Conservation (phyloP, 1,139 yeast species). For the Pichia terricola region DNA sequence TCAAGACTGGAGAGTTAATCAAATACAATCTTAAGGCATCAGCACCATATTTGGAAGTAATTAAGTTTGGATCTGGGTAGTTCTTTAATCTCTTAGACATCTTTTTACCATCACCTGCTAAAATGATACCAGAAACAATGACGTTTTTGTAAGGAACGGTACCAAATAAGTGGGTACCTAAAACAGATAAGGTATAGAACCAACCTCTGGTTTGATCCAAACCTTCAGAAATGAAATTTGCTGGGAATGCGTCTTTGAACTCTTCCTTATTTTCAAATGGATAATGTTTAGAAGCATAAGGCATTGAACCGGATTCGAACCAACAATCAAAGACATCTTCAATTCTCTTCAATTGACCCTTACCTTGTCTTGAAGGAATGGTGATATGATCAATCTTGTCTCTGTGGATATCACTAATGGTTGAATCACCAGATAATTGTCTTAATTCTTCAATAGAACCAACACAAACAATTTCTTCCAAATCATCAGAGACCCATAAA, state of each 20-base stretch:
- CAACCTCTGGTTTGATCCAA: conserved; percentile 99
- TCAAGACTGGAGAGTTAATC: conserved; percentile 93
- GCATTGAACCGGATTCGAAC: conserved; percentile 99
- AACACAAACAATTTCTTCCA: conserved; percentile 83
- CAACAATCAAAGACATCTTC: conserved; percentile 99
- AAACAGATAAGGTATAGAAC: conserved; percentile 93
- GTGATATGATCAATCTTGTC: conserved; percentile 85
- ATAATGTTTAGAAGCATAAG: conserved; percentile 92
- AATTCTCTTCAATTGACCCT: conserved; percentile 77
- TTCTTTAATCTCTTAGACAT: conserved; percentile 98
- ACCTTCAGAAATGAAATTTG: conserved; percentile 97
- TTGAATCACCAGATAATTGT: conserved; percentile 69
- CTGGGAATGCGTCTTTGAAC: conserved; percentile 77
- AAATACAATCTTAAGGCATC: conserved; percentile 93
- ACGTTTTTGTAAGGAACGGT: conserved; percentile 92
- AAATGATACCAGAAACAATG: conserved; percentile 91
- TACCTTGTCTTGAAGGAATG: conserved; percentile 88
- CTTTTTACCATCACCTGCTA: conserved; percentile 97
- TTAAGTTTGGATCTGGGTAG: conserved; percentile 86
- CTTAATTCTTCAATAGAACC: conserved; percentile 84
- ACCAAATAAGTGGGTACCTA: conserved; percentile 91
- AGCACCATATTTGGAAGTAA: conserved; percentile 87
- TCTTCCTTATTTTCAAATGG: conserved; percentile 80
- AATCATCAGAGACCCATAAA: conserved; percentile 92
- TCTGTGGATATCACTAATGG: conserved; percentile 87